phyloP scores from a whole-genome alignment of 1,284 basidiomycete species.

The Gomphus bonarii region DNA sequence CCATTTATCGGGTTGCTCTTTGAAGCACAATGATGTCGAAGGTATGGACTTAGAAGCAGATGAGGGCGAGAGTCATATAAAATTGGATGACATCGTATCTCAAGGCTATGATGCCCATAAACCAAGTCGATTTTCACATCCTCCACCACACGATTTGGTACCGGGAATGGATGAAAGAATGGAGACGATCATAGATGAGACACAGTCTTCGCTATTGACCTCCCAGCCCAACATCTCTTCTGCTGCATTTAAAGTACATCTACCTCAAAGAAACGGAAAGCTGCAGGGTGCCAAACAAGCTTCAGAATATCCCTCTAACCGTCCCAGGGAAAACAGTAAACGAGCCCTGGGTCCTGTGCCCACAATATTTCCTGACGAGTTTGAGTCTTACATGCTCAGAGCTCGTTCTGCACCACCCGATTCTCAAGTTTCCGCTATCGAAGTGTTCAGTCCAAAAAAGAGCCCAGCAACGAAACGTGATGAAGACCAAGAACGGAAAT shows the following conservation, averaged over 20 bases:
- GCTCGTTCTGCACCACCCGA: not conserved
- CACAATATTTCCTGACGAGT: not conserved
- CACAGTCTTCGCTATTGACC: not conserved
- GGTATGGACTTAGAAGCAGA: not conserved
- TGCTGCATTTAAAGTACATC: not conserved
- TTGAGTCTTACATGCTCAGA: not conserved
- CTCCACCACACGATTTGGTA: not conserved
- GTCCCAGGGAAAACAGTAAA: not conserved
- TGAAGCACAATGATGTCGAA: not conserved
- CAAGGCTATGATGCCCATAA: constrained; percentile 12
- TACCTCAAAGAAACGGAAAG: not conserved
- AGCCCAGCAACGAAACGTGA: not conserved
- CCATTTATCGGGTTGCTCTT: not conserved
- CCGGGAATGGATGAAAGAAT: not conserved
- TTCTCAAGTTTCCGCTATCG: not conserved
- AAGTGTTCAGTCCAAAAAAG: not conserved
- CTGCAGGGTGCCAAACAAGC: not conserved
- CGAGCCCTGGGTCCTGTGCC: not conserved
- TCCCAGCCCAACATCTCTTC: not conserved
- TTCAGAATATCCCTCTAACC: not conserved
- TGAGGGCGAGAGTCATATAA: not conserved
- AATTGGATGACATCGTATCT: constrained; percentile 12
- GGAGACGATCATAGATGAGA: not conserved
- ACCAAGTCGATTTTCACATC: not conserved
- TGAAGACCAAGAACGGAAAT: not conserved